Base-by-base conservation (phyloP, 306 rosid genomes). In the Chamaecrista fasciculata region DNA sequence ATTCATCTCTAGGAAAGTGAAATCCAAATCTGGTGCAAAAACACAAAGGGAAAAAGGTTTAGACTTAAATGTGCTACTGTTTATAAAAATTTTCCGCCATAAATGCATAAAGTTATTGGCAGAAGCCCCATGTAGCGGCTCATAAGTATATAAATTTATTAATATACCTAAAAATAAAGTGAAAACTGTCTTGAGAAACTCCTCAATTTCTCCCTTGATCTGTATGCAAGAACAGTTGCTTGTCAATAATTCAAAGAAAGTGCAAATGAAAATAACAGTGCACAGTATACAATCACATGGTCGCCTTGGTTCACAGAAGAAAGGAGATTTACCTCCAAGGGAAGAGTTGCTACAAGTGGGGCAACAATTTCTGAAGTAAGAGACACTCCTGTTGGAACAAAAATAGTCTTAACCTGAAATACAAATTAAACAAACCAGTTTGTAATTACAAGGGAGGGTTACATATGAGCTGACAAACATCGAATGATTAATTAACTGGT, bases 1-100 rank as follows among this genome's bases (percentile, higher is more conserved):
- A 79, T 93, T 93, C 98, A 93, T 93, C 89, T 93, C 98, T 55
- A 93, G 86, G 83, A 93, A 93, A 67, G 98, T 93, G 80, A 93
- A 93, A 77, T 93, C 97, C 89, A 93, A 84, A 78, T 88, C 98
- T 90, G 85, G 48, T 34, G 72, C 66, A 40, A 11, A 51, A 46
- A 40, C 28, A 11, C n/a, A 5, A 40, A 39, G 26, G 26, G 59
- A 8, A 1, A 66, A 28, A 31, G 23, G 28, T 47, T 16, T 40
- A 40, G 20, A 24, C 20, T 46, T 49, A 62, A 31, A 66, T 42
- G 19, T 42, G 19, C 20, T 12, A 58, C 7, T 4, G 9, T 66
- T 60, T 46, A 60, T 61, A n/a, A n/a, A n/a, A n/a, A n/a, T n/a
- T n/a, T n/a, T n/a, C n/a, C n/a, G n/a, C n/a, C n/a, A n/a, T n/a